Base-by-base conservation (phyloP, 148 eudicot genomes). In the Chenopodium album region DNA sequence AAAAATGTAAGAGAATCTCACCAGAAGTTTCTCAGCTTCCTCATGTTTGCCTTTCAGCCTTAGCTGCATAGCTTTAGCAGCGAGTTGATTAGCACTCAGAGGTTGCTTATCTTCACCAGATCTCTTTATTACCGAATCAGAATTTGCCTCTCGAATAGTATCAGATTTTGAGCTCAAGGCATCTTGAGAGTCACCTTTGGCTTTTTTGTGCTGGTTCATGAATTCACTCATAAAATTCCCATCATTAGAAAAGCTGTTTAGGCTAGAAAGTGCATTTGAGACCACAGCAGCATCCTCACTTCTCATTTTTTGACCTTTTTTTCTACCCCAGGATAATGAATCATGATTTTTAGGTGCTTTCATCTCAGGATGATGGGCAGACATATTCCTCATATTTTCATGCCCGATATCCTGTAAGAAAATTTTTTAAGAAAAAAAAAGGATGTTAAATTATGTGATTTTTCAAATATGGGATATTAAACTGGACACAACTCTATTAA, bases 21-120 rank as follows among this genome's bases (percentile, higher is more conserved):
- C 98, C 98, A 92, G 5, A 82, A 93, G 91, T 80, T 84, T 92
- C 4, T 91, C 94, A 71, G 99, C 97, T 87, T 96, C 98, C 70
- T 94, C 97, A 85, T 91, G 93, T 81, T 89, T 90, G 79, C 99
- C 99, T 88, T 89, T 94, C 88, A 96, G 76, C 69, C 99, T 93
- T 65, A 96, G 89, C 87, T 96, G 99, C 89, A 96, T 60, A 56
- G 91, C 97, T 89, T 96, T 96, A 28, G 99, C 99, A 17, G 94
- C 98, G 83, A 94, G 83, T 77, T 96, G 98, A 85, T 96, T 94
- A 66, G 98, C 97, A 86, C 95, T 92, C 90, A 94, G 46, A 77
- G 87, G 87, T 67, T 89, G 89, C 78, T 88, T 82, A 81, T 83
- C 85, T 72, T 85, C 86, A 62, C 72, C 32, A 63, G 83, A 74